phyloP scores from a whole-genome alignment of 1,284 basidiomycete genomes.

The Crucibulum parvulum region DNA sequence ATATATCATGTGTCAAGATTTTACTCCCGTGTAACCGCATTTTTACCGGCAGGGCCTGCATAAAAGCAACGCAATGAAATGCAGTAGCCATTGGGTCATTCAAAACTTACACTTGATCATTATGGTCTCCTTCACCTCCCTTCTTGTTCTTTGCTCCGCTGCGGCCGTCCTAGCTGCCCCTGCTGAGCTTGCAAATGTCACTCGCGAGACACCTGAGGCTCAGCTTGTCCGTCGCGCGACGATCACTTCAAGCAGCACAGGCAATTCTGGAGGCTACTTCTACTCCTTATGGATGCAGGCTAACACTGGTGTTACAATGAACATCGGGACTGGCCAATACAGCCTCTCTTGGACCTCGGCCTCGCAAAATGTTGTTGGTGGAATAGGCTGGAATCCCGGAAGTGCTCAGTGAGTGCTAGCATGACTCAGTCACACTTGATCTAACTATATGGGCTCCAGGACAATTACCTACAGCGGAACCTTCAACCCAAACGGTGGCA shows the following conservation, averaged over 20 bases:
- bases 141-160: slow-evolving; percentile 1
- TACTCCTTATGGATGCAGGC: slow-evolving; percentile 20
- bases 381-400: slow-evolving; percentile 21
- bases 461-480: slow-evolving; percentile 22
- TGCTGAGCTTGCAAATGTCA: background rate
- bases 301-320: slow-evolving; percentile 18
- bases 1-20: background rate
- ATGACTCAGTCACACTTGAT: slow-evolving; percentile 6
- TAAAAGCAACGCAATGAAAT: background rate
- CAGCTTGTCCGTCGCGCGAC: background rate
- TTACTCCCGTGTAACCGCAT: background rate
- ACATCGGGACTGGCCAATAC: slow-evolving; percentile 18
- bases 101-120: background rate
- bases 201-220: background rate
- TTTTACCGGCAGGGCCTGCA: background rate
- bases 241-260: slow-evolving; percentile 13
- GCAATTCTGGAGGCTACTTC: slow-evolving; percentile 13
- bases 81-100: background rate
- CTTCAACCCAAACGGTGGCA: slow-evolving; percentile 30
- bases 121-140: slow-evolving; percentile 1
- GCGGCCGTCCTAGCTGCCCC: background rate
- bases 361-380: slow-evolving; percentile 17
- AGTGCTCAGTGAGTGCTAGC: background rate
- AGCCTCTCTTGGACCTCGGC: slow-evolving; percentile 16
- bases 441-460: slow-evolving; percentile 20